Evolutionary conservation across 192 early-diverging fungal genomes (phyloP), one percentile per base, ranked within the genome.

Genomic region (Backusella circina): DNA sequence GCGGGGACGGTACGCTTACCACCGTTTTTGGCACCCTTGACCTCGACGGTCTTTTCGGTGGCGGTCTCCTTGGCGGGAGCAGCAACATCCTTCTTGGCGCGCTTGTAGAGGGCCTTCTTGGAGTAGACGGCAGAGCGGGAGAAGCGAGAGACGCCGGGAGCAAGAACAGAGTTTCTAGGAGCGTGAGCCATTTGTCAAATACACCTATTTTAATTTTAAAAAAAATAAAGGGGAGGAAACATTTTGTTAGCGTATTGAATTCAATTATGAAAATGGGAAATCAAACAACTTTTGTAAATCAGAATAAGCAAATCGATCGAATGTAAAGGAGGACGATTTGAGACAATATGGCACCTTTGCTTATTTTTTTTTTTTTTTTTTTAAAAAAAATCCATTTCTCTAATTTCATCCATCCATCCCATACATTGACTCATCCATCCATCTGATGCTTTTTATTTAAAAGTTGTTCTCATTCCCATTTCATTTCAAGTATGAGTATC

Each of bases 101-200:
- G 89, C 94, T 97, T 97, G 90, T 93, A 94, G 69, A 93, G 84
- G 72, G 91, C 96, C 86, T 93, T 93, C 89, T 92, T 93, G 81
- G 92, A 90, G 87, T 92, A 94, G 71, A 91, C 88, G 77, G 84
- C 83, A 38, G 94, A 93, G 84, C 95, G 94, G 80, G 92, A 92
- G 83, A 91, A 90, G 74, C 93, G 92, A 83, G 89, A 82, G 68
- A 97, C 88, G 74, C 96, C 96, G 68, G 93, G 91, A 81, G 89
- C 90, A 86, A 97, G 87, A 82, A 91, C 87, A 77, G 89, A 86
- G 86, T 95, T 96, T 80, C 91, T 89, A 77, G 91, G 87, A 80
- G 90, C 75, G 82, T 85, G 88, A 65, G 84, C 80, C 89, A 91
- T 91, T 66, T 33, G 18, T 28, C 54, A 61, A 61, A 61, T 61